phyloP scores from a whole-genome alignment of 768 basidiomycete genomes.

The Crepidotus variabilis region DNA sequence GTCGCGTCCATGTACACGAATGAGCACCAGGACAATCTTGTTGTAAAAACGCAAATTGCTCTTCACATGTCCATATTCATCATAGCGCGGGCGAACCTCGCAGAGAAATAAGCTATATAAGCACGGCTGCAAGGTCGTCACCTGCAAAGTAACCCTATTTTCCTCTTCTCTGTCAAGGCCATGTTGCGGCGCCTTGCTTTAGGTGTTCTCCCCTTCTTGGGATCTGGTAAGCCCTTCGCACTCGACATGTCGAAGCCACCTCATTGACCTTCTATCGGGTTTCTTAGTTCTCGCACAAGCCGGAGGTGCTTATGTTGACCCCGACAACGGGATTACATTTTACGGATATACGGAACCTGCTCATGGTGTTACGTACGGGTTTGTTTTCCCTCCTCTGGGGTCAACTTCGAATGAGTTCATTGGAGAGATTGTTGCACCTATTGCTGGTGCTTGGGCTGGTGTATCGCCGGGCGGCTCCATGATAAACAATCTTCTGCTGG shows the following conservation, averaged over 20 bases:
- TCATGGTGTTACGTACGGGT: constrained; percentile 42
- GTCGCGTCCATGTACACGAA: neutral
- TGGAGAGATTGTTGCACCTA: constrained; percentile 57
- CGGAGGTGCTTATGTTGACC: constrained; percentile 42
- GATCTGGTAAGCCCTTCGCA: constrained; percentile 29
- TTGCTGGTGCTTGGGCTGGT: constrained; percentile 53
- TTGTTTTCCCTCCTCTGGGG: constrained; percentile 47
- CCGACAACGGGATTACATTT: constrained; percentile 55
- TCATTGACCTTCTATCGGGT: neutral
- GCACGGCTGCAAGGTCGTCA: neutral
- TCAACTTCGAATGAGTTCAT: constrained; percentile 52
- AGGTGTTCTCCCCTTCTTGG: constrained; percentile 35
- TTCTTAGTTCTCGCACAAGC: constrained; percentile 38
- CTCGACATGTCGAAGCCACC: neutral
- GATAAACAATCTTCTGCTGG: constrained; percentile 51
- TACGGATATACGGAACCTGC: constrained; percentile 39
- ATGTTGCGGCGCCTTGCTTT: constrained; percentile 32
- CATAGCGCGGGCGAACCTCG: constrained; percentile 8
- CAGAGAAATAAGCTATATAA: neutral
- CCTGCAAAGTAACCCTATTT: neutral
- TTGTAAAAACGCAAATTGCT: neutral
- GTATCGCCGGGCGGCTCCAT: constrained; percentile 51
- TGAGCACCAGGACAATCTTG: neutral
- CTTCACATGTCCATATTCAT: neutral
- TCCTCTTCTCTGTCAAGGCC: constrained; percentile 8